Conservation (phyloP, 2,329 filamentous ascomycete genomes). For the Fusarium paranaense region DNA sequence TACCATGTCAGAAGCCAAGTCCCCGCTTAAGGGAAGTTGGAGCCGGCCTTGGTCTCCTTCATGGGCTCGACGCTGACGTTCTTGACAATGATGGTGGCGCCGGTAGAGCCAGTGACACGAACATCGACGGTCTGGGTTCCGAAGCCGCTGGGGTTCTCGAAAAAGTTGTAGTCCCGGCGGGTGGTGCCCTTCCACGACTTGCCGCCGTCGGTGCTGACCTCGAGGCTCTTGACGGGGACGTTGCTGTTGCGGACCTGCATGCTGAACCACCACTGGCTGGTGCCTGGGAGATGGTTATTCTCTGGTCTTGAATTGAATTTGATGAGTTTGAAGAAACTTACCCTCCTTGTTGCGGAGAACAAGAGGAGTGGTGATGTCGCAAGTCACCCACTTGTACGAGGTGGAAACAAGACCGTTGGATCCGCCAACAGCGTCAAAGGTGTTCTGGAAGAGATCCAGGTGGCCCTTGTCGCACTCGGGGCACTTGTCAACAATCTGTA, state of each 20-base stretch:
- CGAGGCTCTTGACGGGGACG: constrained; percentile 64
- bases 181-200: constrained; percentile 66
- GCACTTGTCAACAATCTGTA: constrained; percentile 58
- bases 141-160: constrained; percentile 69
- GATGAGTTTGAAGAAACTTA: constrained; percentile 39
- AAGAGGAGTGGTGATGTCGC: constrained; percentile 56
- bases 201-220: constrained; percentile 71
- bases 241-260: constrained; percentile 74
- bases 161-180: constrained; percentile 69
- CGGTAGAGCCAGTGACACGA: constrained; percentile 64
- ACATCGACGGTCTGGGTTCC: constrained; percentile 66
- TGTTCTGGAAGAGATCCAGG: constrained; percentile 59
- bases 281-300: constrained; percentile 3
- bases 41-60: constrained; percentile 42
- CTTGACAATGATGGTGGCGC: constrained; percentile 63
- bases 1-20: neutral
- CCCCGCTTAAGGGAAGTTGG: constrained; percentile 45
- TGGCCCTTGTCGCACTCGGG: constrained; percentile 55
- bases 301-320: neutral
- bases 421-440: constrained; percentile 53
- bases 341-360: constrained; percentile 58
- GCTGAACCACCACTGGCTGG: constrained; percentile 50
- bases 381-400: constrained; percentile 50
- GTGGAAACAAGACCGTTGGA: constrained; percentile 49
- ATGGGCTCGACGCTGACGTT: constrained; percentile 57